A percentile compares a stretch with the other conserved stretches of the same genome.
These are phyloP conservation scores for Coemansia sp. DNA, from an alignment of 192 early-diverging fungal genomes.

Conservation along the genomic window DNA sequence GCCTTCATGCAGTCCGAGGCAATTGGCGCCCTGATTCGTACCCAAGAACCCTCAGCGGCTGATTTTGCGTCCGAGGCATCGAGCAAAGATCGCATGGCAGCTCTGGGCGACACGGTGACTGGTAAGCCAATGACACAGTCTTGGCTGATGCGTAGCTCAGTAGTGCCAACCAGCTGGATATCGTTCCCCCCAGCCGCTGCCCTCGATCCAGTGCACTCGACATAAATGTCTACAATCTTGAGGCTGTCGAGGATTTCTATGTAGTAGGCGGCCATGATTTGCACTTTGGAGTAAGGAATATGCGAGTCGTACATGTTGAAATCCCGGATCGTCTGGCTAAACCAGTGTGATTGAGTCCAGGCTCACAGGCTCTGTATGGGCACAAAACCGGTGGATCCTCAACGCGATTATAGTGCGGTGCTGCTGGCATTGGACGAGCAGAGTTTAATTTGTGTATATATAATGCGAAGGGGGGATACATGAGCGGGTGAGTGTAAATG, in stretches of 20 bases:
- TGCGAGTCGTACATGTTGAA: neutral
- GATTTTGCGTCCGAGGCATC: neutral
- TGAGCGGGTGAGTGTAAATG: neutral
- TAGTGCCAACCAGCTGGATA: neutral
- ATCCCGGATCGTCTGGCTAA: neutral
- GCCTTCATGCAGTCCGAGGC: conserved; percentile 6
- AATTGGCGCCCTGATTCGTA: conserved; percentile 41
- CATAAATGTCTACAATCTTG: conserved; percentile 43
- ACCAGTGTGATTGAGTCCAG: no score
- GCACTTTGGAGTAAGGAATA: neutral
- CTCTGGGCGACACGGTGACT: conserved; percentile 8
- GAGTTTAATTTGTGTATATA: no score
- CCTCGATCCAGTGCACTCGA: neutral
- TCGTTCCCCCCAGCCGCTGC: neutral
- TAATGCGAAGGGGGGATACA: no score
- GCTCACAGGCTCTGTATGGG: neutral
- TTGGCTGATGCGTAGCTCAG: neutral
- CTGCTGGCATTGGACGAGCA: no score
- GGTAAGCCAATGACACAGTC: conserved; percentile 11
- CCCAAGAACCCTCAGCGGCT: conserved; percentile 8
- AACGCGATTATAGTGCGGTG: no score
- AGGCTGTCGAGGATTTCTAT: conserved; percentile 49
- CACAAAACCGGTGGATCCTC: neutral
- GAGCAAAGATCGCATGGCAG: conserved; percentile 16
- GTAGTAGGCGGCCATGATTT: conserved; percentile 31